phyloP scores from a whole-genome alignment of 257 asterid species.

The Nicotiana obtusifolia region DNA sequence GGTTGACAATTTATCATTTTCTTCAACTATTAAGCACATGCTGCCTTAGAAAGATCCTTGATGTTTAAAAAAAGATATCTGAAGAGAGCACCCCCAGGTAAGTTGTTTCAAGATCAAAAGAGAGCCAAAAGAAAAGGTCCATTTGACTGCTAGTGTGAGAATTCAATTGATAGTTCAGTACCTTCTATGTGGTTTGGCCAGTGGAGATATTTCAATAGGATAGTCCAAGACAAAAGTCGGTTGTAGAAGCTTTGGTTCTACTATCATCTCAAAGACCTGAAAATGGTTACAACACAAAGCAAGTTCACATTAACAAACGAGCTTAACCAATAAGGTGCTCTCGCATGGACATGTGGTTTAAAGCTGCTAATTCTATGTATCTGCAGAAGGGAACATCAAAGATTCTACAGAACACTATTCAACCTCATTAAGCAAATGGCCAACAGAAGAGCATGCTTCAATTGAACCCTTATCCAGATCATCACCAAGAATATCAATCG shows the following conservation, averaged over 20 bases:
- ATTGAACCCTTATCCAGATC: conserved; percentile 38
- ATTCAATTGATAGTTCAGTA: conserved; percentile 11
- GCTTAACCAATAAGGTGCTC: background rate
- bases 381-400: background rate
- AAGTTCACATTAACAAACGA: background rate
- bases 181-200: conserved; percentile 98
- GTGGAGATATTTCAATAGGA: conserved; percentile 93
- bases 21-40: background rate
- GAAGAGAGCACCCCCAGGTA: background rate
- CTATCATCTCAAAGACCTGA: conserved; percentile 81
- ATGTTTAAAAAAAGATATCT: background rate
- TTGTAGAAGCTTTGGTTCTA: conserved; percentile 77
- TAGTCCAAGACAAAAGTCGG: conserved; percentile 98
- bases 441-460: conserved; percentile 73
- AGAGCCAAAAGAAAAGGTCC: background rate
- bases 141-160: background rate
- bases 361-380: background rate
- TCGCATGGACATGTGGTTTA: background rate
- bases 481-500: conserved; percentile 33
- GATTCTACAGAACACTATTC: conserved; percentile 5
- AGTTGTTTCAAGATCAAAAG: background rate
- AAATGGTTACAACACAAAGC: background rate
- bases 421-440: conserved; percentile 88
- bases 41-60: background rate
- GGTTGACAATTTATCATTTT: background rate